Conservation (phyloP, 495 filamentous ascomycete genomes). For the Talaromyces liani region DNA sequence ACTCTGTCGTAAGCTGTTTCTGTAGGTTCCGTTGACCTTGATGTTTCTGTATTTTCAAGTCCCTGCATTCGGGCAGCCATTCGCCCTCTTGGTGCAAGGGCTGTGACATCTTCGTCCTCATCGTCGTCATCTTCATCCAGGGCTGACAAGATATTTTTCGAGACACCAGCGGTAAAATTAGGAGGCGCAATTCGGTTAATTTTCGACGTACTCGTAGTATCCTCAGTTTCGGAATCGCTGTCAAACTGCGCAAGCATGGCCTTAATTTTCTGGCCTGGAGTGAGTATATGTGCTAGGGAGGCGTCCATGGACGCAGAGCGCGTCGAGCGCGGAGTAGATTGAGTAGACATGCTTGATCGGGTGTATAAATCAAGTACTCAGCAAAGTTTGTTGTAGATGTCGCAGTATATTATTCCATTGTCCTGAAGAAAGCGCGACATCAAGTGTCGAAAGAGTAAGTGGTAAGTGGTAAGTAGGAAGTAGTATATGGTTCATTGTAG, state of each 20-base stretch:
- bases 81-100: slow-evolving; percentile 57
- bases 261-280: slow-evolving; percentile 63
- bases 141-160: slow-evolving; percentile 6
- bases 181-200: slow-evolving; percentile 10
- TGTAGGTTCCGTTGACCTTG: slow-evolving; percentile 7
- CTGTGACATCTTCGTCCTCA: slow-evolving; percentile 39
- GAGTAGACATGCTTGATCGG: slow-evolving; percentile 25
- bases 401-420: not conserved
- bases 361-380: not conserved
- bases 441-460: not conserved
- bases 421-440: not conserved
- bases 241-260: slow-evolving; percentile 59
- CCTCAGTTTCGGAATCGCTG: slow-evolving; percentile 48
- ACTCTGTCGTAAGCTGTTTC: slow-evolving; percentile 31
- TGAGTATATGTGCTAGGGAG: slow-evolving; percentile 40
- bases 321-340: slow-evolving; percentile 36
- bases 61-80: slow-evolving; percentile 63
- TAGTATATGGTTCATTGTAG: not conserved
- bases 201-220: slow-evolving; percentile 12
- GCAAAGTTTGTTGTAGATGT: not conserved
- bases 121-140: slow-evolving; percentile 14
- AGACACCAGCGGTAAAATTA: not conserved
- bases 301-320: slow-evolving; percentile 27
- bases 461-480: not conserved
- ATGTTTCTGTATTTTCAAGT: slow-evolving; percentile 6